These are phyloP conservation scores for Cornus controversa DNA, from an alignment of 148 eudicot genomes.

Conservation along the genomic window DNA sequence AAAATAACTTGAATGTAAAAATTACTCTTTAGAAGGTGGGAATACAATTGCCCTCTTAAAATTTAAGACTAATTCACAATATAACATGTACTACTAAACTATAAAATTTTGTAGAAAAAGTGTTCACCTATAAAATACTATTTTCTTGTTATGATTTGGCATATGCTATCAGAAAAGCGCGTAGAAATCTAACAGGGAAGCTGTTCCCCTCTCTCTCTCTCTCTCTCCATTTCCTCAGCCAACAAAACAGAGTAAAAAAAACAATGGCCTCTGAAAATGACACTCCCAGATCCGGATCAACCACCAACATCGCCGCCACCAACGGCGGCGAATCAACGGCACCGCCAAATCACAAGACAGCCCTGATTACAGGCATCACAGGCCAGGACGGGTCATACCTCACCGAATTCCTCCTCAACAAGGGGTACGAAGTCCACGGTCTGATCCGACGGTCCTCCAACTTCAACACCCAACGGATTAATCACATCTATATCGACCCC, in stretches of 20 bases:
- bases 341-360: conserved; percentile 37
- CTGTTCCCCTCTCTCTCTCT: too few species aligned
- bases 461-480: conserved; percentile 92
- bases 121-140: too few species aligned
- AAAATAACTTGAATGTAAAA: too few species aligned
- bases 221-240: too few species aligned
- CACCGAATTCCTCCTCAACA: conserved; percentile 74
- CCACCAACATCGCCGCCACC: conserved; percentile 1
- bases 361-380: conserved; percentile 89
- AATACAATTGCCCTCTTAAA: too few species aligned
- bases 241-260: not conserved
- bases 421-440: conserved; percentile 84
- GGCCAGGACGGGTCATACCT: conserved; percentile 98
- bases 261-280: conserved; percentile 25
- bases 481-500: conserved; percentile 96
- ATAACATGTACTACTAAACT: too few species aligned
- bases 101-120: too few species aligned
- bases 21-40: too few species aligned
- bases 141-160: too few species aligned
- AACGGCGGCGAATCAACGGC: conserved; percentile 23
- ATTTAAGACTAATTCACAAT: too few species aligned
- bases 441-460: conserved; percentile 85
- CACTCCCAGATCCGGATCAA: conserved; percentile 24
- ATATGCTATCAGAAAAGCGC: too few species aligned
- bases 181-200: too few species aligned